Evolutionary conservation across 129 eudicot genomes (phyloP).

Genomic region (Apium graveolens): DNA sequence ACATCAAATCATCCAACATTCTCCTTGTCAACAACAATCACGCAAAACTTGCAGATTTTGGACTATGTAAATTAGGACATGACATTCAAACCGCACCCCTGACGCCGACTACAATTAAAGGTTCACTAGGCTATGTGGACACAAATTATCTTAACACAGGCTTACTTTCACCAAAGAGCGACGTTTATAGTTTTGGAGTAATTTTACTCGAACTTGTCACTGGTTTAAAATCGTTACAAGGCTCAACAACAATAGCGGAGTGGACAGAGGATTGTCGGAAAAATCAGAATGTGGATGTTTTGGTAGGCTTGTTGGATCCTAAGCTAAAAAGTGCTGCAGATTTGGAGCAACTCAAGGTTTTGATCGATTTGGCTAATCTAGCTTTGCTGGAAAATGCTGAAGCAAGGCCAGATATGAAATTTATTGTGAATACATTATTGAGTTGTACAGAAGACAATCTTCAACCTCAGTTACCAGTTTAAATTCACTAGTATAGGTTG

Average conservation of each 20-base stretch:
- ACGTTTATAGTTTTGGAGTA: conserved; percentile 74
- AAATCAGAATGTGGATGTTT: conserved; percentile 38
- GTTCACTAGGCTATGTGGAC: conserved; percentile 74
- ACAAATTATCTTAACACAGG: conserved; percentile 61
- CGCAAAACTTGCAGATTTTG: conserved; percentile 76
- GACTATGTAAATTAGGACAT: conserved; percentile 64
- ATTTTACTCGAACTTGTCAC: conserved; percentile 60
- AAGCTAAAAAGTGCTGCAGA: conserved; percentile 44
- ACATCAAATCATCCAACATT: conserved; percentile 68
- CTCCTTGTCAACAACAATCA: conserved; percentile 51
- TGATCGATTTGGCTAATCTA: conserved; percentile 47
- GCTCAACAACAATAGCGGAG: conserved; percentile 56
- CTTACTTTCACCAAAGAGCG: conserved; percentile 62
- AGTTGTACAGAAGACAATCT: conserved; percentile 31
- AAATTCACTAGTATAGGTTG: not conserved
- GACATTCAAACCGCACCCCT: conserved; percentile 40
- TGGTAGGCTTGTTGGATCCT: conserved; percentile 58
- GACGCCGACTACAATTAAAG: conserved; percentile 63
- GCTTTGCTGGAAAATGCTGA: conserved; percentile 52
- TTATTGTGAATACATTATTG: conserved; percentile 41
- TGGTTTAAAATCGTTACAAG: conserved; percentile 57
- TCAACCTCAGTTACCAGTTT: conserved; percentile 39
- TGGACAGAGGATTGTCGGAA: conserved; percentile 55
- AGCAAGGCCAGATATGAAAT: conserved; percentile 66
- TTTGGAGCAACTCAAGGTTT: conserved; percentile 40